Conservation (phyloP, 192 early-diverging fungal species). For the Coemansia asiatica region DNA sequence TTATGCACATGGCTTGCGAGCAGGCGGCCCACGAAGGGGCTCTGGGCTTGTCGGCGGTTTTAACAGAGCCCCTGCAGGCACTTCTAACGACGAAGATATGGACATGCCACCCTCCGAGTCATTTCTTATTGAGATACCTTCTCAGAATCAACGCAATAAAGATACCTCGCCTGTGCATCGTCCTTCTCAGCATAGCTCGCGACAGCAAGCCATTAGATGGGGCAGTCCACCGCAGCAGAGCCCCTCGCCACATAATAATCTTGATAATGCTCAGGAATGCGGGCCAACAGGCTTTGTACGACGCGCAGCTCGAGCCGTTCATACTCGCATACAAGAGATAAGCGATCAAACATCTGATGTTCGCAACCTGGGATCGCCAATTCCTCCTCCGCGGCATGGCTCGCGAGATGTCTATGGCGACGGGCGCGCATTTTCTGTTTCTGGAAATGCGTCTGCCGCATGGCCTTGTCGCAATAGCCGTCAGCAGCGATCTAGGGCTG, state of each 20-base stretch:
- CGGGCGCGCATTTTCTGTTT: conserved; percentile 26
- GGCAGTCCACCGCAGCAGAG: conserved; percentile 3
- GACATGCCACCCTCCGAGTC: conserved; percentile 41
- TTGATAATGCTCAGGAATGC: neutral
- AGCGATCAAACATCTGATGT: conserved; percentile 36
- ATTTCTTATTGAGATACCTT: conserved; percentile 34
- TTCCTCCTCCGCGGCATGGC: conserved; percentile 42
- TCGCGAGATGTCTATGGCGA: conserved; percentile 25
- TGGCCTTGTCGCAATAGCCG: conserved; percentile 18
- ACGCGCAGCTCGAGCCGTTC: conserved; percentile 44
- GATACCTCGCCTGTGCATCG: neutral
- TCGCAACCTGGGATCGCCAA: conserved; percentile 31
- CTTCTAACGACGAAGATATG: conserved; percentile 19
- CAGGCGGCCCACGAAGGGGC: neutral
- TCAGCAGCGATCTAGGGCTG: conserved; percentile 6
- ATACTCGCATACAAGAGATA: conserved; percentile 44
- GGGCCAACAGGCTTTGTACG: conserved; percentile 37
- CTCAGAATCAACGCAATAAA: conserved; percentile 1
- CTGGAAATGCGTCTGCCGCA: conserved; percentile 16
- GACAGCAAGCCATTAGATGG: conserved; percentile 4
- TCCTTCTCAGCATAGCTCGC: neutral
- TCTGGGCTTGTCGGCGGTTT: neutral
- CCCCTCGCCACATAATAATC: neutral
- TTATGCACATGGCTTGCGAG: neutral
- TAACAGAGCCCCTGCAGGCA: neutral